Evolutionary conservation across 2,329 filamentous ascomycete species (phyloP).

Genomic region (Ustilaginoidea virens): DNA sequence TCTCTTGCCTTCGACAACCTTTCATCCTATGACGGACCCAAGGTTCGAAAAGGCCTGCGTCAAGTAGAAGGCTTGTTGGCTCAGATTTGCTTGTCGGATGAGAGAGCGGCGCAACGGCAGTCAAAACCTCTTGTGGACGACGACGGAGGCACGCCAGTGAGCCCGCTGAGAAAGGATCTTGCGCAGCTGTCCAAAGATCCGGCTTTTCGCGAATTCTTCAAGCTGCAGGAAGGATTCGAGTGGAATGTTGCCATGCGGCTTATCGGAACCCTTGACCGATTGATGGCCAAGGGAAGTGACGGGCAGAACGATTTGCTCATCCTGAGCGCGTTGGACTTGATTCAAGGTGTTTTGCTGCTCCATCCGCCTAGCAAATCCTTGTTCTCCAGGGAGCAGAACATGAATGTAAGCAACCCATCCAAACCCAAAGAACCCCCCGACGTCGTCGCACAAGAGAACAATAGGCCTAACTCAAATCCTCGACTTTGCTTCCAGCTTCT

Average conservation of each 20-base stretch:
- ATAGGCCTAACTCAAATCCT: not conserved
- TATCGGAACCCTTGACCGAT: slow-evolving; percentile 69
- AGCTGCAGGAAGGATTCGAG: slow-evolving; percentile 91
- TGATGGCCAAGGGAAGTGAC: slow-evolving; percentile 69
- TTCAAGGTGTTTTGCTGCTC: slow-evolving; percentile 75
- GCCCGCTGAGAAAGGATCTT: slow-evolving; percentile 43
- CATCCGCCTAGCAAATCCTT: slow-evolving; percentile 81
- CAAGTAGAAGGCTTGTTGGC: slow-evolving; percentile 90
- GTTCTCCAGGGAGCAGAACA: slow-evolving; percentile 79
- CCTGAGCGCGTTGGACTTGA: slow-evolving; percentile 70
- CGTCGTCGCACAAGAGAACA: slow-evolving; percentile 3
- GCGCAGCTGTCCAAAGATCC: slow-evolving; percentile 62
- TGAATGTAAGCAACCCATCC: slow-evolving; percentile 59
- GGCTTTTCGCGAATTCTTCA: slow-evolving; percentile 91
- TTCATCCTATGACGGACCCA: slow-evolving; percentile 76
- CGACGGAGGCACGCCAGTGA: slow-evolving; percentile 8
- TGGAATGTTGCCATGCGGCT: slow-evolving; percentile 90
- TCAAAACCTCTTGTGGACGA: not conserved
- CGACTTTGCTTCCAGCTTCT: slow-evolving; percentile 43
- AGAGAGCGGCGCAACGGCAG: slow-evolving; percentile 4
- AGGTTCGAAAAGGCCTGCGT: slow-evolving; percentile 83
- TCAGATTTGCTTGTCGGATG: slow-evolving; percentile 70
- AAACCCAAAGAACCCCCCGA: too few relatives aligned
- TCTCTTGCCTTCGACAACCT: slow-evolving; percentile 94
- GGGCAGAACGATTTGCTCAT: slow-evolving; percentile 81